These are phyloP conservation scores for Fusarium chaquense DNA, from an alignment of 2,329 filamentous ascomycete genomes.

Conservation along the genomic window DNA sequence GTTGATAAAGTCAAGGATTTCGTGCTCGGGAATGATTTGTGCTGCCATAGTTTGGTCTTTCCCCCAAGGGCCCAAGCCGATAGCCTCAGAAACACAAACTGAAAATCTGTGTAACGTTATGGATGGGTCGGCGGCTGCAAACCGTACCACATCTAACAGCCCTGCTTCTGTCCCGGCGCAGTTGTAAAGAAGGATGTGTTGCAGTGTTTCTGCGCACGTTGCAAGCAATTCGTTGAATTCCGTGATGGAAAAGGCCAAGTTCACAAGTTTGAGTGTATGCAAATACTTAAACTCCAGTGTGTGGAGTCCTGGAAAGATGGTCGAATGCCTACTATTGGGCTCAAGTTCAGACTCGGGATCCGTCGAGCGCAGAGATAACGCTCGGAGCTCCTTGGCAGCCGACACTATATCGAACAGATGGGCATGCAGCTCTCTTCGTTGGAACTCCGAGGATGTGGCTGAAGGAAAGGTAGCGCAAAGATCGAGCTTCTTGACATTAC, in stretches of 20 bases:
- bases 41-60: not conserved
- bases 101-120: not conserved
- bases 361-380: not conserved
- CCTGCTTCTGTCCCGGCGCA: not conserved
- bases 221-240: not conserved
- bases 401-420: not conserved
- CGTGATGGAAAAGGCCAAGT: not conserved
- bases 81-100: not conserved
- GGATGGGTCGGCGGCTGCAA: not conserved
- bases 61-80: not conserved
- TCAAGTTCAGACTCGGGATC: not conserved
- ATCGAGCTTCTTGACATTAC: not conserved
- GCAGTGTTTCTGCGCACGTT: not conserved
- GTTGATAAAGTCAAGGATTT: constrained; percentile 3
- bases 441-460: not conserved
- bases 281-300: not conserved
- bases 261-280: not conserved
- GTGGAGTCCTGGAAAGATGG: not conserved
- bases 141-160: not conserved
- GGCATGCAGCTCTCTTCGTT: not conserved
- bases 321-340: not conserved
- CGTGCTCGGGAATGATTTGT: not conserved
- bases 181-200: not conserved
- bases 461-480: not conserved
- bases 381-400: not conserved